phyloP scores from a whole-genome alignment of 176 grass and related monocot genomes.

The Carex parvula region DNA sequence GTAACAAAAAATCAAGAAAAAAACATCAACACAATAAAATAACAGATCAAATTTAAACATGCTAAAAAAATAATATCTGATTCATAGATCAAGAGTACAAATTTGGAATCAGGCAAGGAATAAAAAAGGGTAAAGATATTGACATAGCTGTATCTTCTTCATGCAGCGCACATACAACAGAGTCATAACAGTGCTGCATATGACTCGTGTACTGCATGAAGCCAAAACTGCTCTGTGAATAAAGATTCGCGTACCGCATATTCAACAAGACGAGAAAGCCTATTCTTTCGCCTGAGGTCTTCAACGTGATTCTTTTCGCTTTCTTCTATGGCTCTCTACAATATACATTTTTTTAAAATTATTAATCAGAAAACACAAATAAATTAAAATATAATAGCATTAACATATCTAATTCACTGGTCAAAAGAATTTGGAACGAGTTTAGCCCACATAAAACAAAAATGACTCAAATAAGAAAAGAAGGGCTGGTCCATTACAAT shows the following conservation, averaged over 20 bases:
- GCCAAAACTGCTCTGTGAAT: not conserved
- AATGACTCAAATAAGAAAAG: too few relatives aligned
- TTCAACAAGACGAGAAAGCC: slow-evolving; percentile 76
- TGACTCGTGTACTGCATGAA: too few relatives aligned
- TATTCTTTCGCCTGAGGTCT: slow-evolving; percentile 82
- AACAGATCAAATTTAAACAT: not conserved
- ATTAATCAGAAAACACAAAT: not conserved
- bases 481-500: too few relatives aligned
- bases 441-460: too few relatives aligned
- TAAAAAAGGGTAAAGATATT: not conserved
- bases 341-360: slow-evolving; percentile 12
- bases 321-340: slow-evolving; percentile 81
- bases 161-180: too few relatives aligned
- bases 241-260: slow-evolving; percentile 45
- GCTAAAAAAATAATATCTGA: not conserved
- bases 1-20: slow-evolving; percentile 8
- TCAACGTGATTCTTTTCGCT: slow-evolving; percentile 83
- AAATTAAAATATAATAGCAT: not conserved
- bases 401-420: not conserved
- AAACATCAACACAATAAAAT: not conserved
- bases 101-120: not conserved
- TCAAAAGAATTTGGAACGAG: not conserved
- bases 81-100: not conserved
- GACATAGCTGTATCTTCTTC: too few relatives aligned
- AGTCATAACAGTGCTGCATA: too few relatives aligned